phyloP scores from a whole-genome alignment of 192 early-diverging fungal species.

The Coemansia sp. region DNA sequence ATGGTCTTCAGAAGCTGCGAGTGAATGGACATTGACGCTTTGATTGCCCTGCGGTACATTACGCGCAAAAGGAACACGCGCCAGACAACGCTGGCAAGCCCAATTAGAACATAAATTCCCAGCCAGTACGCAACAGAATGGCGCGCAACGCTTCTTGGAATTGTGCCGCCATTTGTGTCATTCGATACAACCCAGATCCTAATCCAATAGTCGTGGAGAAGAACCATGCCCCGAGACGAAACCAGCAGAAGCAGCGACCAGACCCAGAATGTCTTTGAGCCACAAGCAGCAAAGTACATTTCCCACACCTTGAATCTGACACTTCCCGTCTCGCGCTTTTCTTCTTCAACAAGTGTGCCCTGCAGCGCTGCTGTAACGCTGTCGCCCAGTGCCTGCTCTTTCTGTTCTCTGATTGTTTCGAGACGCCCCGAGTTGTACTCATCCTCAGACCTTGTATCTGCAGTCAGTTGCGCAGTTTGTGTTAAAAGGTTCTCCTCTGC shows the following conservation, averaged over 20 bases:
- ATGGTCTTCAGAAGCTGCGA: conserved; percentile 58
- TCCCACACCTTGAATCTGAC: conserved; percentile 73
- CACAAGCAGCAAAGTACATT: conserved; percentile 67
- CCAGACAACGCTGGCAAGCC: conserved; percentile 43
- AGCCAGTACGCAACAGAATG: conserved; percentile 64
- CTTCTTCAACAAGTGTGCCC: conserved; percentile 73
- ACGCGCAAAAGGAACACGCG: conserved; percentile 44
- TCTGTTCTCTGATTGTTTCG: conserved; percentile 29
- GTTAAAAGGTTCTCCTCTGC: background rate
- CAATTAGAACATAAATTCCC: conserved; percentile 64
- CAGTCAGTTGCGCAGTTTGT: background rate
- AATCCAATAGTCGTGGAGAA: conserved; percentile 66
- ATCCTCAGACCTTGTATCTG: conserved; percentile 23
- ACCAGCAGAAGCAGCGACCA: conserved; percentile 50
- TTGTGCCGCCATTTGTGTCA: background rate
- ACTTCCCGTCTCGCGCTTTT: conserved; percentile 73
- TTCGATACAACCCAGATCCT: conserved; percentile 57
- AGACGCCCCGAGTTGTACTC: conserved; percentile 20
- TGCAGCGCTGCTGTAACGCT: conserved; percentile 12
- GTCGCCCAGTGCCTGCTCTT: conserved; percentile 32
- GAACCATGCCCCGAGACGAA: conserved; percentile 35
- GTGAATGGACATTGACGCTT: conserved; percentile 62
- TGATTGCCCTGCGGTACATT: conserved; percentile 55
- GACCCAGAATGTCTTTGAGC: conserved; percentile 62
- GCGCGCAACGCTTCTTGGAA: background rate